Conservation (phyloP, 1,139 yeast species). For the Nakaseomyces delphensis region DNA sequence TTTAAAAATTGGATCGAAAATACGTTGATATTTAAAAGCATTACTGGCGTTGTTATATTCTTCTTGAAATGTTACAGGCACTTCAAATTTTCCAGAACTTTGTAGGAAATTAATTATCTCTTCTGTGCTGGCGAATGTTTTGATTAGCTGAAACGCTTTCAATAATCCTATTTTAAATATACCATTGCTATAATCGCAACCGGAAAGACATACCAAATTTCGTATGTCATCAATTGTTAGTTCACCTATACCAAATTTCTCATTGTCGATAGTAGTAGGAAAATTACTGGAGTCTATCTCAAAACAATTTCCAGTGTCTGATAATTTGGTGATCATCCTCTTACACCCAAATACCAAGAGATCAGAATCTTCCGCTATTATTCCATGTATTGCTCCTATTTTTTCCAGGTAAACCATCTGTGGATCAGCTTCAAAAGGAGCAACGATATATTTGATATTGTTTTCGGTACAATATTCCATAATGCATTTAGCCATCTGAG, state of each 20-base stretch:
- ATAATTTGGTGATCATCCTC: slow-evolving; percentile 65
- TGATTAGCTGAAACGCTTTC: slow-evolving; percentile 58
- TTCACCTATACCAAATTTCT: slow-evolving; percentile 36
- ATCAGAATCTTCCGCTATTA: slow-evolving; percentile 90
- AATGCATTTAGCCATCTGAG: slow-evolving; percentile 78
- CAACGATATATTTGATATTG: slow-evolving; percentile 66
- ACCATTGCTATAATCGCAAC: slow-evolving; percentile 91
- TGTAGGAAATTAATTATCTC: slow-evolving; percentile 47
- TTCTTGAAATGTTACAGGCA: slow-evolving; percentile 50
- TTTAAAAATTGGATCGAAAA: slow-evolving; percentile 53
- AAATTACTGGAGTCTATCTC: slow-evolving; percentile 53
- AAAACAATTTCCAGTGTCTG: slow-evolving; percentile 62
- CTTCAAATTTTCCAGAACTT: slow-evolving; percentile 46
- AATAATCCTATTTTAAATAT: slow-evolving; percentile 69
- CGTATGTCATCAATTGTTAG: slow-evolving; percentile 53
- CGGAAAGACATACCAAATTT: slow-evolving; percentile 74
- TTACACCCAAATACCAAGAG: slow-evolving; percentile 77
- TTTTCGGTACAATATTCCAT: slow-evolving; percentile 56
- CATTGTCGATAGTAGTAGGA: slow-evolving; percentile 31
- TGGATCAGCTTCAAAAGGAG: slow-evolving; percentile 97
- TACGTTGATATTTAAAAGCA: slow-evolving; percentile 80
- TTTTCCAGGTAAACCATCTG: slow-evolving; percentile 87
- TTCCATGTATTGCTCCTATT: slow-evolving; percentile 65
- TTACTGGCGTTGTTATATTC: slow-evolving; percentile 59
- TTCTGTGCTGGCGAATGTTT: slow-evolving; percentile 42